Evolutionary conservation across 345 rosid species (phyloP).

Genomic region (Theobroma cacao): DNA sequence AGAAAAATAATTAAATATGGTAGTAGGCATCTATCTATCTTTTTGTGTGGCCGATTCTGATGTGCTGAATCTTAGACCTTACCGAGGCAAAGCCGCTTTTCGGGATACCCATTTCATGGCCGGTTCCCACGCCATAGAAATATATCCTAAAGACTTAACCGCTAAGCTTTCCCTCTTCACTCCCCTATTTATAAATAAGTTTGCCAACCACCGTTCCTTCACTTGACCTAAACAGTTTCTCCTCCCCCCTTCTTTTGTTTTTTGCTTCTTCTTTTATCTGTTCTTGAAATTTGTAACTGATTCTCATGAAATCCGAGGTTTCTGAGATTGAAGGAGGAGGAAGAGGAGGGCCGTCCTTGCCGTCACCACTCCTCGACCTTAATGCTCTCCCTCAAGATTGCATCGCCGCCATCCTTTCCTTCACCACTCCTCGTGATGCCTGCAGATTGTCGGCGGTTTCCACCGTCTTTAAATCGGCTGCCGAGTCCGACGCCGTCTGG

Average conservation of each 20-base stretch:
- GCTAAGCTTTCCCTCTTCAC: background rate
- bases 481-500: conserved; percentile 66
- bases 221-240: background rate
- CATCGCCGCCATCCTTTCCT: conserved; percentile 44
- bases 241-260: background rate
- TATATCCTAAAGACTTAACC: background rate
- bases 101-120: background rate
- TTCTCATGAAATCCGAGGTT: background rate
- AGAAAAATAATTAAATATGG: too few relatives aligned
- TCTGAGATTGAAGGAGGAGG: background rate
- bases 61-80: too few relatives aligned
- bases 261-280: background rate
- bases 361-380: background rate
- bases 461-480: conserved; percentile 36
- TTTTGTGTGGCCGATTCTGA: too few relatives aligned
- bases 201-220: background rate
- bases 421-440: conserved; percentile 46
- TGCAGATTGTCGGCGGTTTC: conserved; percentile 49
- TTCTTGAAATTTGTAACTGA: background rate
- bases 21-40: too few relatives aligned
- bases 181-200: background rate
- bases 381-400: conserved; percentile 41
- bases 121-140: background rate
- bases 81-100: background rate
- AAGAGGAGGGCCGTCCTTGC: background rate